Conservation (phyloP, 345 rosid species). For the Acer saccharum region DNA sequence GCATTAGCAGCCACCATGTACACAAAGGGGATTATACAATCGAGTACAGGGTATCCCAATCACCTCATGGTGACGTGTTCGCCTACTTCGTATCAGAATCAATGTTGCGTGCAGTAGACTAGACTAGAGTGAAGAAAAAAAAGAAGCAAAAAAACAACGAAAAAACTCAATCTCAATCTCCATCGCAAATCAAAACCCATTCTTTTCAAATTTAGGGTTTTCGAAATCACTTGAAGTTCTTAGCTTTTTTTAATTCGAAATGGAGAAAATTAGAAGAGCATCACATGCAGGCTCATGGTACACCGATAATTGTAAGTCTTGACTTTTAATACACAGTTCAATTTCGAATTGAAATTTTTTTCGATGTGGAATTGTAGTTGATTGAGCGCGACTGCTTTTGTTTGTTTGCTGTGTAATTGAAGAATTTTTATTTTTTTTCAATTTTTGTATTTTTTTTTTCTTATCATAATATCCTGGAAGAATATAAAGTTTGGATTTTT, state of each 20-base stretch:
- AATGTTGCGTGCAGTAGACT: background rate
- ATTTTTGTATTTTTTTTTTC: no score
- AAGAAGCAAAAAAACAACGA: background rate
- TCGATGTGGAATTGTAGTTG: background rate
- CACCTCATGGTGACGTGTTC: conserved; percentile 13
- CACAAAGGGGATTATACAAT: background rate
- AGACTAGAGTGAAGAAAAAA: background rate
- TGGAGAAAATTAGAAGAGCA: conserved; percentile 66
- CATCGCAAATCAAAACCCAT: background rate
- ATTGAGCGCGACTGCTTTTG: background rate
- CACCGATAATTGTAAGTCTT: conserved; percentile 69
- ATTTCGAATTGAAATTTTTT: background rate
- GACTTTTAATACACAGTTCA: background rate
- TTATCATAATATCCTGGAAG: background rate
- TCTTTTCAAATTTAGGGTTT: conserved; percentile 10
- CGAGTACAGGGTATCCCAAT: background rate
- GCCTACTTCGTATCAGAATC: background rate
- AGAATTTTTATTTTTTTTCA: background rate
- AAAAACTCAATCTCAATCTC: background rate
- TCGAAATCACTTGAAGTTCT: background rate
- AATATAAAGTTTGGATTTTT: background rate
- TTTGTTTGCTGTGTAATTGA: background rate
- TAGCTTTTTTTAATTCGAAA: conserved; percentile 3
- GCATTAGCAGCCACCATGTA: background rate
- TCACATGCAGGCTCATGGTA: conserved; percentile 87